Evolutionary conservation across 2,329 filamentous ascomycete species (phyloP), one percentile per base, ranked within the genome.

Genomic region (Paecilomyces dactylethromorphus): DNA sequence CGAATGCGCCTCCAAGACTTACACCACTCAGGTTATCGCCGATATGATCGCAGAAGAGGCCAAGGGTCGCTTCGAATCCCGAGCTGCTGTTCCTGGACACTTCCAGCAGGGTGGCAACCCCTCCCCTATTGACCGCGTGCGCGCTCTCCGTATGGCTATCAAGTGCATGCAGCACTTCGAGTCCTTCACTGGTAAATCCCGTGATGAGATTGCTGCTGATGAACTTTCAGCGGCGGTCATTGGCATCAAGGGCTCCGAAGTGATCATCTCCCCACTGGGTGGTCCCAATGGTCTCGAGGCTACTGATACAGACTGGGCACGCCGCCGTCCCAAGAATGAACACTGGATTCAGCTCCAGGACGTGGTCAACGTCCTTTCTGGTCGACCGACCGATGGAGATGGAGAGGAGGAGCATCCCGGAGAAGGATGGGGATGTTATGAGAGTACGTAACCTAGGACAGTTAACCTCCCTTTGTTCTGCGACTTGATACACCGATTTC

Each of bases 11-110:
- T 95, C 90, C 68, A 87, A 84, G 68, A 92, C 92, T 15, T 97
- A 97, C 81, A 90, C 84, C 55, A 96, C 94, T 18, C 92, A 96
- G 74, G 85, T 97, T 59, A 93, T 99, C 68, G 92, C 93, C 33
- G 89, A 93, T 71, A 97, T 97, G 77, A 96, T 99, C 77, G 90
- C 90, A 59, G 92, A 96, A 66, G 94, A 97, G 75, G 90, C 92
- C 8, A 88, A 90, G 66, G 92, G 92, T 64, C 87, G 92, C 15
- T 99, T 99, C 71, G 94, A 99, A 75, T 90, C 90, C 53, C 87
- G 93, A 61, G 89, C 94, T 71, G 92, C 91, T 65, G 93, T 96
- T 55, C 92, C 92, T 0, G 92, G 92, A 13, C 92, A 97, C 77
- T 92, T 96, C 64, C 92, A 97, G 76, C 93, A 97, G 78, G 92